phyloP scores from a whole-genome alignment of 257 asterid species.

The Cruciata laevipes region DNA sequence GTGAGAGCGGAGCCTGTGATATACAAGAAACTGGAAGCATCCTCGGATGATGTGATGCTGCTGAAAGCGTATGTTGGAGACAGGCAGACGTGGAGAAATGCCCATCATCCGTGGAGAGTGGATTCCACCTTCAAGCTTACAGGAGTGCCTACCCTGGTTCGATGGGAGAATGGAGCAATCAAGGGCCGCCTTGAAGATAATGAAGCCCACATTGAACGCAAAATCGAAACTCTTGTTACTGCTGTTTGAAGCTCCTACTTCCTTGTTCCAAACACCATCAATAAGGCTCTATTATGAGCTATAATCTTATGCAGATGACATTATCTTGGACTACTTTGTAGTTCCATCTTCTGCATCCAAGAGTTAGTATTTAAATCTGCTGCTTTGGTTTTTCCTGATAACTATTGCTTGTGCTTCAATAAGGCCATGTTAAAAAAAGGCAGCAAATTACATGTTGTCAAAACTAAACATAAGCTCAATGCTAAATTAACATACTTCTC shows the following conservation, averaged over 20 bases:
- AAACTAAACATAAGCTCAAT: neutral
- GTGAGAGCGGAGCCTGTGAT: constrained; percentile 97
- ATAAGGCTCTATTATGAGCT: neutral
- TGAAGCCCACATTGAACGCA: constrained; percentile 66
- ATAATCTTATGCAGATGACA: neutral
- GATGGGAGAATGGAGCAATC: constrained; percentile 60
- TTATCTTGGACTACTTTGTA: neutral
- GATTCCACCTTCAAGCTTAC: constrained; percentile 58
- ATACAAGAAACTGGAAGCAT: constrained; percentile 68
- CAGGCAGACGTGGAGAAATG: constrained; percentile 79
- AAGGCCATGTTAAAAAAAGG: too few species aligned
- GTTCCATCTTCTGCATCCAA: neutral
- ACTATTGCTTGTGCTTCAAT: neutral
- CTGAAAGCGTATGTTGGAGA: constrained; percentile 94
- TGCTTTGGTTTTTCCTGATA: neutral
- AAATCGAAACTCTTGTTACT: constrained; percentile 48
- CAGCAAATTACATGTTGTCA: neutral
- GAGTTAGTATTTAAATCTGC: neutral
- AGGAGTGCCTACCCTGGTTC: constrained; percentile 80
- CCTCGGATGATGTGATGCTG: constrained; percentile 51
- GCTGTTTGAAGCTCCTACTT: constrained; percentile 20
- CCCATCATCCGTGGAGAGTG: constrained; percentile 69
- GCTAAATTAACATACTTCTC: neutral
- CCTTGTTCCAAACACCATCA: neutral
- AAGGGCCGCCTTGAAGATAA: constrained; percentile 78